Conservation (phyloP, 2,329 filamentous ascomycete species). For the Penicillium sp. region DNA sequence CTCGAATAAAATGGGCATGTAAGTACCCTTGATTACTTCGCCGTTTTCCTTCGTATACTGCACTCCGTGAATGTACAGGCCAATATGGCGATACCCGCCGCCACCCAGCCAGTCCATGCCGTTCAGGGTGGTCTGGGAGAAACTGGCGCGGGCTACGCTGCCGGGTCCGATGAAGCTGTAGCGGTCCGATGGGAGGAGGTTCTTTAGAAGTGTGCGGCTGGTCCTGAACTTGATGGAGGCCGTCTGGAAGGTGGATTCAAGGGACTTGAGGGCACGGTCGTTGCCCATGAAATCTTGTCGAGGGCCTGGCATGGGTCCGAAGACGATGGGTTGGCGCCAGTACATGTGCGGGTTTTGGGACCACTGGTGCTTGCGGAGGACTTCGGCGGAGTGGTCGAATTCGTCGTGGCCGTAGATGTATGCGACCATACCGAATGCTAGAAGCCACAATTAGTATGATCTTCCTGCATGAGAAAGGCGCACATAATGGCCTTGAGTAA, state of each 20-base stretch:
- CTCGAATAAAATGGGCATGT: constrained; percentile 63
- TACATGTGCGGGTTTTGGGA: constrained; percentile 47
- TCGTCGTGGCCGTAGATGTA: constrained; percentile 65
- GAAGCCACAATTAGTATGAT: neutral
- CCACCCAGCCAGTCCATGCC: constrained; percentile 66
- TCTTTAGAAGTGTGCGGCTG: constrained; percentile 54
- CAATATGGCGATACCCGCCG: constrained; percentile 60
- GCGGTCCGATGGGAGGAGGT: constrained; percentile 49
- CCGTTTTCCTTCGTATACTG: constrained; percentile 58
- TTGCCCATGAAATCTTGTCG: constrained; percentile 40
- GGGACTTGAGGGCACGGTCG: constrained; percentile 29
- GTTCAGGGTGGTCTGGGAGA: constrained; percentile 48
- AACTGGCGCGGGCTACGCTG: constrained; percentile 51
- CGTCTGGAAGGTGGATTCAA: constrained; percentile 48
- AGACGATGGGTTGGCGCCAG: constrained; percentile 53
- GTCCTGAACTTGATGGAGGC: constrained; percentile 57
- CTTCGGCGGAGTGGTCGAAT: constrained; percentile 57
- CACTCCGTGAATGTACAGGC: constrained; percentile 66
- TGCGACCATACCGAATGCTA: constrained; percentile 36
- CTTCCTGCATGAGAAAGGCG: no score
- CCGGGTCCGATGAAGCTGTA: constrained; percentile 51
- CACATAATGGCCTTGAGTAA: neutral
- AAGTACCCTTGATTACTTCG: constrained; percentile 54
- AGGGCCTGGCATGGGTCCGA: constrained; percentile 54
- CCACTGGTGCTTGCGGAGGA: constrained; percentile 53